Percentiles rank a stretch among this genome's conserved stretches.
These are phyloP conservation scores for Colletotrichum endophyticum DNA, from an alignment of 2,329 filamentous ascomycete species.

Conservation along the genomic window DNA sequence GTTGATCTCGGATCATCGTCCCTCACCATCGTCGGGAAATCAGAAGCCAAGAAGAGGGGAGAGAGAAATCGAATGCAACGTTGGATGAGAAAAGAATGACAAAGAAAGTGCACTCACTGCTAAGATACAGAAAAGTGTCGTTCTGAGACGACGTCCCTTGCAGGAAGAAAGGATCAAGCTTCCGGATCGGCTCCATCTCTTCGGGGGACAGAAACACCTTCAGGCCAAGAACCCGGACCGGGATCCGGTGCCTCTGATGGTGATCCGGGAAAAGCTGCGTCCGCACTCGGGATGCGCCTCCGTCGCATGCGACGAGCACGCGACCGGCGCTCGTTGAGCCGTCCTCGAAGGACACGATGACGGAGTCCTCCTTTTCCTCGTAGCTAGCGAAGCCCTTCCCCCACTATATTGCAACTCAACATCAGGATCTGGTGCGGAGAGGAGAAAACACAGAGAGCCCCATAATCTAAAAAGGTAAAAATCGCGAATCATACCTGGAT, in stretches of 20 bases:
- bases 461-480: background rate
- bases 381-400: conserved; percentile 38
- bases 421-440: background rate
- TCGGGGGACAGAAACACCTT: conserved; percentile 44
- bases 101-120: conserved; percentile 37
- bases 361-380: conserved; percentile 24
- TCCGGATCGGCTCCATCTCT: conserved; percentile 45
- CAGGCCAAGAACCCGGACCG: conserved; percentile 53
- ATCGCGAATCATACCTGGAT: conserved; percentile 38
- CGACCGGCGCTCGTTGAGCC: conserved; percentile 43
- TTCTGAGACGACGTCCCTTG: conserved; percentile 58
- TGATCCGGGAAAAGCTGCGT: conserved; percentile 37
- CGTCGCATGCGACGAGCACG: conserved; percentile 57
- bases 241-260: conserved; percentile 43
- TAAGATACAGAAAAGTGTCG: conserved; percentile 58
- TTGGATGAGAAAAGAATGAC: background rate
- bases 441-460: background rate
- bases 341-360: conserved; percentile 52
- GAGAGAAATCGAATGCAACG: background rate
- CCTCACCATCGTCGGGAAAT: background rate
- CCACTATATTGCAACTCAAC: conserved; percentile 37
- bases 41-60: background rate
- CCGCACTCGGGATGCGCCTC: conserved; percentile 49
- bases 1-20: background rate
- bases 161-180: conserved; percentile 59